Evolutionary conservation across 176 grass and related monocot species (phyloP).

Genomic region (Bothriochloa decipiens): DNA sequence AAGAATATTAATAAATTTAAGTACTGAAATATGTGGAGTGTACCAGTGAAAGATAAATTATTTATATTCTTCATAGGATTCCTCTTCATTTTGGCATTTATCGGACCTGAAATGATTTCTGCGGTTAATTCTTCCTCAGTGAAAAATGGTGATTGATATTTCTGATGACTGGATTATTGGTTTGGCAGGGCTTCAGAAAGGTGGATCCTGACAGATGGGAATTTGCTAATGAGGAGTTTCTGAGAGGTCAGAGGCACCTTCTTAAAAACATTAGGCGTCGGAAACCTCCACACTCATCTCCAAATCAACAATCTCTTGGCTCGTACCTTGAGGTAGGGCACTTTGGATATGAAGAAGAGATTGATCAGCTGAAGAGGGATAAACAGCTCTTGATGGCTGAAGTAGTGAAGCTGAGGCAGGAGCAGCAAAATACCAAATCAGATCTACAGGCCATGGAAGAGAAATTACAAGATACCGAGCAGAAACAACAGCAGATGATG

Average conservation of each 20-base stretch:
- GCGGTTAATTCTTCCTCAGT: neutral
- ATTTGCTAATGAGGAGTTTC: conserved; percentile 92
- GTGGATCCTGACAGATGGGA: conserved; percentile 95
- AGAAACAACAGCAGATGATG: conserved; percentile 93
- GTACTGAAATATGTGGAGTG: conserved; percentile 39
- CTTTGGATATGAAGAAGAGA: conserved; percentile 76
- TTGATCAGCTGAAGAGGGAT: conserved; percentile 79
- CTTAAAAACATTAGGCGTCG: conserved; percentile 91
- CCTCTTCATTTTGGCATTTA: conserved; percentile 22
- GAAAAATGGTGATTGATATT: conserved; percentile 29
- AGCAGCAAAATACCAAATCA: conserved; percentile 82
- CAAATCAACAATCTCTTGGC: conserved; percentile 65
- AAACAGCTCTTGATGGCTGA: conserved; percentile 77
- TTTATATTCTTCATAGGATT: conserved; percentile 21
- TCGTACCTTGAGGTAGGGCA: conserved; percentile 85
- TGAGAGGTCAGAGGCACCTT: conserved; percentile 81
- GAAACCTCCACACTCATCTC: conserved; percentile 53
- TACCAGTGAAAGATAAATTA: conserved; percentile 52
- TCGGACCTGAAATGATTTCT: neutral
- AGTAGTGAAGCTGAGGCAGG: conserved; percentile 91
- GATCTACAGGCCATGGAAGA: conserved; percentile 80
- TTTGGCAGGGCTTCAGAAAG: conserved; percentile 93
- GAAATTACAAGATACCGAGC: conserved; percentile 79
- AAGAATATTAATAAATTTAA: conserved; percentile 50
- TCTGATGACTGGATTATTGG: conserved; percentile 22